These are phyloP conservation scores for Globisporangium alternatum DNA, from an alignment of 352 stramenopile species.

Conservation along the genomic window DNA sequence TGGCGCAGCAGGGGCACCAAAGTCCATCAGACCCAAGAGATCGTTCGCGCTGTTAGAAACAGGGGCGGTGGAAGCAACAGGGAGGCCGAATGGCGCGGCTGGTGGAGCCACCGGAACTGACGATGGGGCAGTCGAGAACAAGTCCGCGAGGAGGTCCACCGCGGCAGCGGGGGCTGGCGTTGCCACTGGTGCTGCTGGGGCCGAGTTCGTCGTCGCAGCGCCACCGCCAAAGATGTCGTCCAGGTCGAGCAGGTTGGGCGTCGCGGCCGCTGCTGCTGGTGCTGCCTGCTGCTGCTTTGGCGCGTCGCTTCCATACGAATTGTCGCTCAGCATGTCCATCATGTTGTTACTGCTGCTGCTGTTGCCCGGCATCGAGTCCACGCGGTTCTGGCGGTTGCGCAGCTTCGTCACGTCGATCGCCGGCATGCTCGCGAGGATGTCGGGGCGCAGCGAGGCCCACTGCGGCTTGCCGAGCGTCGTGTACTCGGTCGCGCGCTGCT, in stretches of 20 bases:
- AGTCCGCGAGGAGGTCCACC: conserved; percentile 94
- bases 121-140: conserved; percentile 80
- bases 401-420: conserved; percentile 90
- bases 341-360: conserved; percentile 6
- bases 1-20: conserved; percentile 37
- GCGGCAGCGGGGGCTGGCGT: conserved; percentile 24
- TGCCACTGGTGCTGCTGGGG: conserved; percentile 21
- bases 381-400: conserved; percentile 56
- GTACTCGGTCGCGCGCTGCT: conserved; percentile 97
- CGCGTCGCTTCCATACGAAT: conserved; percentile 13
- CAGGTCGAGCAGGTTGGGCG: conserved; percentile 90
- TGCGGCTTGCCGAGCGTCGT: conserved; percentile 80
- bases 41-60: conserved; percentile 30
- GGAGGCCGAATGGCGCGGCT: conserved; percentile 21
- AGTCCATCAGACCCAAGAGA: conserved; percentile 75
- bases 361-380: conserved; percentile 32
- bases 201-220: conserved; percentile 18
- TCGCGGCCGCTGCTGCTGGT: conserved; percentile 10
- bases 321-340: conserved; percentile 61
- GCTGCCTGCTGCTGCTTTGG: conserved; percentile 10
- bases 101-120: conserved; percentile 19
- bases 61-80: conserved; percentile 15
- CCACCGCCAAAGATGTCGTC: conserved; percentile 94
- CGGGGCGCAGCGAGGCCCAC: conserved; percentile 68
- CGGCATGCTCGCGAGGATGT: conserved; percentile 93